phyloP scores from a whole-genome alignment of 2,329 filamentous ascomycete genomes.

The Talaromyces sp. region DNA sequence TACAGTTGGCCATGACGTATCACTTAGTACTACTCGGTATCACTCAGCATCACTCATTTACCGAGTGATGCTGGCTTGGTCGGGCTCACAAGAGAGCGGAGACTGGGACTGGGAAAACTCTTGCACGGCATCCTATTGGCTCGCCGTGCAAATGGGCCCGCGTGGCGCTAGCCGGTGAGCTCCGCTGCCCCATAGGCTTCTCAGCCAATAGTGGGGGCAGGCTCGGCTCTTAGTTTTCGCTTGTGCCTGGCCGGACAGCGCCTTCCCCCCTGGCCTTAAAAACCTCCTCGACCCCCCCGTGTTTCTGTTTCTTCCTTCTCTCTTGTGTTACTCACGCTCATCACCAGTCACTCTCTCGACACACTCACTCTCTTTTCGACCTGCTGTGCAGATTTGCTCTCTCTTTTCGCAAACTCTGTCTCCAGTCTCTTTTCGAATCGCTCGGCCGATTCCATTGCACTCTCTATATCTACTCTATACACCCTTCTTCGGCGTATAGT shows the following conservation, averaged over 20 bases:
- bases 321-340: neutral
- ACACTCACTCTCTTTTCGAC: neutral
- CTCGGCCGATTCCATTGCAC: slow-evolving; percentile 11
- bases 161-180: neutral
- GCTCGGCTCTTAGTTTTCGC: neutral
- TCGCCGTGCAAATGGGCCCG: neutral
- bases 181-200: neutral
- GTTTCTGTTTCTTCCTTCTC: neutral
- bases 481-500: slow-evolving; percentile 4
- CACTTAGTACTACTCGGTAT: neutral
- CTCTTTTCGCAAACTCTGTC: slow-evolving; percentile 8
- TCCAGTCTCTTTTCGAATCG: slow-evolving; percentile 6
- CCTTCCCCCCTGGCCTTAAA: neutral
- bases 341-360: neutral
- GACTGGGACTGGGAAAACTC: neutral
- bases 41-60: neutral
- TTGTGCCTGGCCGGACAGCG: neutral
- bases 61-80: too few species aligned
- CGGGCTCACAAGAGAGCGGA: neutral
- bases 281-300: neutral
- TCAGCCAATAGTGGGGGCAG: neutral
- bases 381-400: slow-evolving; percentile 14
- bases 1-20: neutral
- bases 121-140: neutral
- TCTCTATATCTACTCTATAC: neutral